phyloP scores from a whole-genome alignment of 2,329 filamentous ascomycete genomes.

The Exophiala alcalophila region DNA sequence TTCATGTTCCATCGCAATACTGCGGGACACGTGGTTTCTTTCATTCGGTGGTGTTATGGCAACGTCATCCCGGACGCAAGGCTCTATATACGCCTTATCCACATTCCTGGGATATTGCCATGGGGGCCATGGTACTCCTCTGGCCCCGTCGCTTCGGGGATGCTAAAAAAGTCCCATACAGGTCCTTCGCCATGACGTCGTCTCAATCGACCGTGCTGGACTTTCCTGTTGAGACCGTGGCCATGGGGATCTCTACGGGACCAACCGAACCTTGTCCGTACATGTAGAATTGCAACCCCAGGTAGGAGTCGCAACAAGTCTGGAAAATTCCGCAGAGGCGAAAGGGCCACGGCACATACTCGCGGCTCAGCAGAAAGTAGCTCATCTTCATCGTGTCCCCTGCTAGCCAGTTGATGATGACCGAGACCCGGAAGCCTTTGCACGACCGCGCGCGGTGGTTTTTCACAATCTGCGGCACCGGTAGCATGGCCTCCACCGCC shows the following conservation, averaged over 20 bases:
- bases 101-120: no score
- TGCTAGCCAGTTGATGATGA: constrained; percentile 47
- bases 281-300: constrained; percentile 49
- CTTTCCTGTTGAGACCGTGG: constrained; percentile 17
- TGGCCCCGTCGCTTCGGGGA: no score
- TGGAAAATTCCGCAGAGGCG: constrained; percentile 50
- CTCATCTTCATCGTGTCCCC: constrained; percentile 52
- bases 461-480: constrained; percentile 47
- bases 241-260: constrained; percentile 17
- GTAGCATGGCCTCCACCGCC: constrained; percentile 48
- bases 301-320: constrained; percentile 46
- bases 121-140: no score
- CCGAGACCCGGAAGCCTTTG: constrained; percentile 49
- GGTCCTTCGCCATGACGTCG: constrained; percentile 1
- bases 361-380: constrained; percentile 47
- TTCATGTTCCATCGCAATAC: not conserved
- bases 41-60: no score
- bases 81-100: no score
- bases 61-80: constrained; percentile 4
- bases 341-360: constrained; percentile 48
- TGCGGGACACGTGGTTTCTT: not conserved
- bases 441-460: constrained; percentile 49
- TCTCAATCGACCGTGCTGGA: constrained; percentile 20
- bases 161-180: no score
- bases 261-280: constrained; percentile 37